Evolutionary conservation across 228 moss, liverwort and hornwort species (phyloP).

Genomic region (Sphagnum fallax): DNA sequence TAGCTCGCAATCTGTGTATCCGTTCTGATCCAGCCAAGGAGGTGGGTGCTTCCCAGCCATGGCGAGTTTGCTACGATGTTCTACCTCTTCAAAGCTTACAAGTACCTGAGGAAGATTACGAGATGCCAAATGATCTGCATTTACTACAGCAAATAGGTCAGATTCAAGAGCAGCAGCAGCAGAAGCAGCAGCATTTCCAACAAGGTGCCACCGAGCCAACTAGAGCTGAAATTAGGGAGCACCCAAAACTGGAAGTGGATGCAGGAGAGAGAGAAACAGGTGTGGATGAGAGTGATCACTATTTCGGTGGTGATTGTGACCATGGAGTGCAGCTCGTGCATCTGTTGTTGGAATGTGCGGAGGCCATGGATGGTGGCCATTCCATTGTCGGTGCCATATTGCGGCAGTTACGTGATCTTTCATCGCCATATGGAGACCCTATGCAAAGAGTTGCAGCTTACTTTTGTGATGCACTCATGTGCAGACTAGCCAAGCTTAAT

Average conservation of each 20-base stretch:
- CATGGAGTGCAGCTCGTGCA: slow-evolving; percentile 49
- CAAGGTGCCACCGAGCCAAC: background rate
- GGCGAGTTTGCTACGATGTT: slow-evolving; percentile 6
- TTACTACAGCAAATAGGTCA: slow-evolving; percentile 28
- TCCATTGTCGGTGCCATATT: slow-evolving; percentile 21
- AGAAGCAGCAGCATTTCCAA: slow-evolving; percentile 17
- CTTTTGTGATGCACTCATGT: slow-evolving; percentile 55
- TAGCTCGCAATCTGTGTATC: slow-evolving; percentile 40
- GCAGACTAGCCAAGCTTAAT: slow-evolving; percentile 19
- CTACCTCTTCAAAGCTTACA: slow-evolving; percentile 10
- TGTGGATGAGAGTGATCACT: slow-evolving; percentile 36
- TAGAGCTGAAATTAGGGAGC: background rate
- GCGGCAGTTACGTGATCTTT: slow-evolving; percentile 44
- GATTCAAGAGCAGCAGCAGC: slow-evolving; percentile 22
- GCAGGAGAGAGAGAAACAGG: slow-evolving; percentile 31
- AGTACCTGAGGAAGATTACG: slow-evolving; percentile 24
- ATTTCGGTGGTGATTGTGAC: slow-evolving; percentile 33
- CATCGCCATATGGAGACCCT: slow-evolving; percentile 53
- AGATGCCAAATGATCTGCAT: slow-evolving; percentile 28
- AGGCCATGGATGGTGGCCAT: slow-evolving; percentile 30
- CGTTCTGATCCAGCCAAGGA: slow-evolving; percentile 22
- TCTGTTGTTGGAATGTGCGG: slow-evolving; percentile 46
- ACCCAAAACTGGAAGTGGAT: slow-evolving; percentile 22
- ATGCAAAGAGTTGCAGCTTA: slow-evolving; percentile 69
- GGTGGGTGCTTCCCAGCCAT: background rate